Evolutionary conservation across 495 filamentous ascomycete species (phyloP).

Genomic region (Barbatosphaeria neglecta): DNA sequence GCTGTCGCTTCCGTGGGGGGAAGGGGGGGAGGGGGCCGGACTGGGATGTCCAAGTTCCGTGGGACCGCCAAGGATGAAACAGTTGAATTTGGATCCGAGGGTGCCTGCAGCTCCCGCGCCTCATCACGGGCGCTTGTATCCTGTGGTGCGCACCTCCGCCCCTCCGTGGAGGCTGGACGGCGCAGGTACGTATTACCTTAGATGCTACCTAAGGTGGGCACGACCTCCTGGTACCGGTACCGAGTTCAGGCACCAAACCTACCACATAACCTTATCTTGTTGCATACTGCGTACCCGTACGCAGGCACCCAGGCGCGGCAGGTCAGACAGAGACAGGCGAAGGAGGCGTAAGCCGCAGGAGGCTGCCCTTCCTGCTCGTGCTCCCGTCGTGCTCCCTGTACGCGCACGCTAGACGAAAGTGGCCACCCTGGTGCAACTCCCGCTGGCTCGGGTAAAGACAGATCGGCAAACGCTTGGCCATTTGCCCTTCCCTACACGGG

Average conservation of each 20-base stretch:
- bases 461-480: background rate
- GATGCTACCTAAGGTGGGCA: too few species aligned
- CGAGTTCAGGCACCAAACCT: too few species aligned
- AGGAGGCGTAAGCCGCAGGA: background rate
- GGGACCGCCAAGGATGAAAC: background rate
- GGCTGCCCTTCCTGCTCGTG: background rate
- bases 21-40: background rate
- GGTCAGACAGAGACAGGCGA: too few species aligned
- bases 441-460: background rate
- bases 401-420: too few species aligned
- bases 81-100: background rate
- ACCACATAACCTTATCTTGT: too few species aligned
- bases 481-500: background rate
- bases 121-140: background rate
- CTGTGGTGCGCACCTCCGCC: background rate
- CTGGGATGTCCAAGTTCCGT: background rate
- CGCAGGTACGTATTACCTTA: background rate
- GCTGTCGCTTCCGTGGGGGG: background rate
- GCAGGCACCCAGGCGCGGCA: too few species aligned
- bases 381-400: background rate
- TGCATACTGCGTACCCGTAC: too few species aligned
- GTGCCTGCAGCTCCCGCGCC: background rate
- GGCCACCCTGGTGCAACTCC: background rate
- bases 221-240: too few species aligned
- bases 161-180: background rate